Percentiles rank a stretch among this genome's conserved stretches.
Evolutionary conservation across 495 filamentous ascomycete species (phyloP).

Genomic region (Podospora fimiseda): DNA sequence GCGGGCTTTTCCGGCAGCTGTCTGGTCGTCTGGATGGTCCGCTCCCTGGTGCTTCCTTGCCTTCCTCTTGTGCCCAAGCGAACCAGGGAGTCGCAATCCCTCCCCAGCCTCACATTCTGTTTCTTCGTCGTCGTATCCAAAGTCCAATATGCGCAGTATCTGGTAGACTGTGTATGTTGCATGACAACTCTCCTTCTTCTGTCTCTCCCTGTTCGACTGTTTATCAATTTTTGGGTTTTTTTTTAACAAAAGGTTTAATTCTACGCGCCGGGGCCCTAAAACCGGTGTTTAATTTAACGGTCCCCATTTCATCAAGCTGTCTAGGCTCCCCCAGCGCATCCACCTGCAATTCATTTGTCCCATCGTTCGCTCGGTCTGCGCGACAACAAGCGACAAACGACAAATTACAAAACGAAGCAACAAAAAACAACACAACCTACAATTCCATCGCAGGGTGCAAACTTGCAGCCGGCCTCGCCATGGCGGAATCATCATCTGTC

Average conservation of each 20-base stretch:
- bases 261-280: background rate
- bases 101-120: conserved; percentile 19
- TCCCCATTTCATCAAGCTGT: background rate
- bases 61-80: background rate
- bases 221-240: background rate
- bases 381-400: background rate
- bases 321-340: background rate
- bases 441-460: background rate
- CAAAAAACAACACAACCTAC: background rate
- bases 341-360: background rate
- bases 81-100: conserved; percentile 18
- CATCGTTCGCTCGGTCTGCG: background rate
- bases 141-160: no score
- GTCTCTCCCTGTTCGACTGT: background rate
- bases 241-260: background rate
- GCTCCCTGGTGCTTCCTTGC: no score
- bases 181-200: background rate
- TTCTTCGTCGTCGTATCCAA: no score
- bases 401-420: background rate
- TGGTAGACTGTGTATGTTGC: background rate
- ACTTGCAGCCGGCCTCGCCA: conserved; percentile 18
- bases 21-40: conserved; percentile 12
- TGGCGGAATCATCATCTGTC: conserved; percentile 25
- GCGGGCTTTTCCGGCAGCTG: conserved; percentile 13
- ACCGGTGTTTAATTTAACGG: background rate